A percentile compares a stretch with the other conserved stretches of the same genome.
phyloP scores from a whole-genome alignment of 176 grass and related monocot species.

The Alopecurus myosuroides region DNA sequence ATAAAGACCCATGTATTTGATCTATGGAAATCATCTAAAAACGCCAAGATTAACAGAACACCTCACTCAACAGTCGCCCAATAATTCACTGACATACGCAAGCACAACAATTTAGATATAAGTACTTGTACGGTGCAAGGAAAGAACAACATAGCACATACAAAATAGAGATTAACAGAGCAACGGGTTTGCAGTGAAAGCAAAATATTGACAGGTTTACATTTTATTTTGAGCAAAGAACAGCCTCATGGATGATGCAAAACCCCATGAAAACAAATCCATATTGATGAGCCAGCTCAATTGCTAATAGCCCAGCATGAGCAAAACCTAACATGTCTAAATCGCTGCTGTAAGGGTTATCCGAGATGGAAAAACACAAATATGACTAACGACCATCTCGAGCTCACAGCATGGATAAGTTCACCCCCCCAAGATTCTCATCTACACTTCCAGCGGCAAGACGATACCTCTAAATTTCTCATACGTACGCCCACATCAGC shows the following conservation, averaged over 20 bases:
- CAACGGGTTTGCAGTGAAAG: neutral
- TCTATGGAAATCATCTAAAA: neutral
- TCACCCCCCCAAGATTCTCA: neutral
- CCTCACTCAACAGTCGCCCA: neutral
- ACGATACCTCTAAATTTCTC: neutral
- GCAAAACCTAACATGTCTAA: neutral
- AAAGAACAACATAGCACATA: neutral
- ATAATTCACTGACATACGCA: neutral
- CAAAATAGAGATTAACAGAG: neutral
- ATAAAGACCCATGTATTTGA: neutral
- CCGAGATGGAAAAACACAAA: too few relatives aligned
- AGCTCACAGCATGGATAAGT: neutral
- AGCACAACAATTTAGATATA: neutral
- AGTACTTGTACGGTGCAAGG: neutral
- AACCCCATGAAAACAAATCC: neutral
- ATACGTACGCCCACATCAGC: neutral
- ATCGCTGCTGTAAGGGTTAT: too few relatives aligned
- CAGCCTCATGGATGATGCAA: neutral
- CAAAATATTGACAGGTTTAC: neutral
- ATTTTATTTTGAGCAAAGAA: neutral
- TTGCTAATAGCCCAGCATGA: neutral
- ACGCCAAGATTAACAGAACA: neutral
- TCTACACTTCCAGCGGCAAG: neutral
- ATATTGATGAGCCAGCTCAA: neutral
- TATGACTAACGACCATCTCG: neutral